Conservation (phyloP, 352 stramenopile genomes). For the Aphanomyces cochlioides region DNA sequence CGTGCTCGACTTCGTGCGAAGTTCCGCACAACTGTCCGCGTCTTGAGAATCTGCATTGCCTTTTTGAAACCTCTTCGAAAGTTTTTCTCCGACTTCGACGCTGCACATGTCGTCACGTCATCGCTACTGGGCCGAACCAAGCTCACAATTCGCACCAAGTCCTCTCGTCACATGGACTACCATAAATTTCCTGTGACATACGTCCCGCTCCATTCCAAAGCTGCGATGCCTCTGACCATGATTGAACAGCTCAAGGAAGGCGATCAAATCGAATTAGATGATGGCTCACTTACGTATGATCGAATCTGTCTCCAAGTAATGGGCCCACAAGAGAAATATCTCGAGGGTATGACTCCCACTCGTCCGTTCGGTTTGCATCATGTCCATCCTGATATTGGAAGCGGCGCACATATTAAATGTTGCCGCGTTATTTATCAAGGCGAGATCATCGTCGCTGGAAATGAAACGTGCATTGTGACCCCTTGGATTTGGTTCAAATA, state of each 20-base stretch:
- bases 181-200: conserved; percentile 52
- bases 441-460: conserved; percentile 61
- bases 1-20: conserved; percentile 55
- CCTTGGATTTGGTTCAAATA: conserved; percentile 55
- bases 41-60: conserved; percentile 44
- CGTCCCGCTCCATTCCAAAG: conserved; percentile 52
- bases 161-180: conserved; percentile 13
- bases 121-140: conserved; percentile 36
- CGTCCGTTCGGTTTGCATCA: conserved; percentile 51
- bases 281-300: conserved; percentile 72
- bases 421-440: conserved; percentile 74
- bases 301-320: conserved; percentile 75
- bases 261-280: conserved; percentile 67
- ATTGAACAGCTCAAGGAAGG: conserved; percentile 48
- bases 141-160: conserved; percentile 41
- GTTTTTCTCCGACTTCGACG: conserved; percentile 47
- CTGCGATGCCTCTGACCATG: conserved; percentile 53
- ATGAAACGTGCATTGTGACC: conserved; percentile 58
- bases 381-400: conserved; percentile 43
- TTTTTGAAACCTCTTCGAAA: conserved; percentile 50
- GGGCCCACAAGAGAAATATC: conserved; percentile 52
- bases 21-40: conserved; percentile 40
- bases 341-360: conserved; percentile 19
- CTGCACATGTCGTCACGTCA: conserved; percentile 19
- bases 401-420: conserved; percentile 52